Conservation (phyloP, 768 basidiomycete species). For the Trametes gibbosa region DNA sequence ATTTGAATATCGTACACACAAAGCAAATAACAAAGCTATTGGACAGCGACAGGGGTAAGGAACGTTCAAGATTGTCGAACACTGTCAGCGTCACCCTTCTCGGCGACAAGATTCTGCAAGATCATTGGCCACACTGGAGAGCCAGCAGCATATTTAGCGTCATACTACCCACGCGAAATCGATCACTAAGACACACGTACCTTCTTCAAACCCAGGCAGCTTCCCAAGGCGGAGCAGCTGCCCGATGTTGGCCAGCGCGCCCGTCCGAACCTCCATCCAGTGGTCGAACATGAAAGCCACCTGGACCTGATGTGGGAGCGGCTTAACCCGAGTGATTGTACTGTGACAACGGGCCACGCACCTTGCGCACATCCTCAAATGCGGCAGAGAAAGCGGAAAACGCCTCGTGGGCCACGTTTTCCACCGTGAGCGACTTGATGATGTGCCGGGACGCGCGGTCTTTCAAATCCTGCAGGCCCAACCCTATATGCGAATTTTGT, state of each 20-base stretch:
- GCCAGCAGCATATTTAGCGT: neutral
- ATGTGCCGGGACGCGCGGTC: constrained; percentile 78
- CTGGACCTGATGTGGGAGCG: constrained; percentile 44
- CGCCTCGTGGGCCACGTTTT: constrained; percentile 82
- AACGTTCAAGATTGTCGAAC: neutral
- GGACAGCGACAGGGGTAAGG: neutral
- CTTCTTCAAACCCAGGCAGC: constrained; percentile 88
- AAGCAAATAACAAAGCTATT: neutral
- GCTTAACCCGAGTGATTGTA: neutral
- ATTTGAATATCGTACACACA: neutral
- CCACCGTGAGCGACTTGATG: constrained; percentile 65
- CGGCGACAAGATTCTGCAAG: constrained; percentile 46
- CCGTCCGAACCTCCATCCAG: constrained; percentile 79
- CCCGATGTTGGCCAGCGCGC: constrained; percentile 81
- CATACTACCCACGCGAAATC: no score
- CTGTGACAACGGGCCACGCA: constrained; percentile 20
- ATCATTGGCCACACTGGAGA: constrained; percentile 64
- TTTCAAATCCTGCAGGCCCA: constrained; percentile 71
- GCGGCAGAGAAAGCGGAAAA: constrained; percentile 84
- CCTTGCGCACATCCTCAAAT: constrained; percentile 80
- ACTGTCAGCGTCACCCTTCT: constrained; percentile 5
- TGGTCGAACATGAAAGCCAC: constrained; percentile 77
- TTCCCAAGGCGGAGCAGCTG: constrained; percentile 79
- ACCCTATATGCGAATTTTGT: constrained; percentile 40
- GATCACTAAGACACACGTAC: constrained; percentile 33